Conservation (phyloP, 345 rosid species). For the Salix exigua region DNA sequence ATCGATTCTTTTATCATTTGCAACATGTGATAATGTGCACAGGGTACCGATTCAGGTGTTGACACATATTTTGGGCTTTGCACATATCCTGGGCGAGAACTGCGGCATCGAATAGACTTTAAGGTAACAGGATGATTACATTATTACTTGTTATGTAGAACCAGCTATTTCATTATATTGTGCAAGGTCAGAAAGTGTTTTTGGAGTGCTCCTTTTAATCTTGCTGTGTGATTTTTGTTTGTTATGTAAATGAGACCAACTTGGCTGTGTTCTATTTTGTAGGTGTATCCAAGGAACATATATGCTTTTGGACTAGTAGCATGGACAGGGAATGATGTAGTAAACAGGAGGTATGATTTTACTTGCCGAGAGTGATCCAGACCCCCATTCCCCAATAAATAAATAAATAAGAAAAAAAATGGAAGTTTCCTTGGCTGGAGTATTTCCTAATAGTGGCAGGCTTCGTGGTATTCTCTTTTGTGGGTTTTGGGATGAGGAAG, state of each 20-base stretch:
- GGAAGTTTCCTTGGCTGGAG: neutral
- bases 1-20: neutral
- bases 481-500: no score
- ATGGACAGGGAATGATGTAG: slow-evolving; percentile 94
- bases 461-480: no score
- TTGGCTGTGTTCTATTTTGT: slow-evolving; percentile 7
- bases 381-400: neutral
- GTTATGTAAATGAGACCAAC: neutral
- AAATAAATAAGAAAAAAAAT: neutral
- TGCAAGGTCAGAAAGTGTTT: neutral
- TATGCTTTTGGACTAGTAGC: slow-evolving; percentile 87
- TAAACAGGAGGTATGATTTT: slow-evolving; percentile 71
- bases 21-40: slow-evolving; percentile 10
- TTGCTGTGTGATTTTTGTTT: neutral
- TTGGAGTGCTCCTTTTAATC: neutral
- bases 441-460: no score
- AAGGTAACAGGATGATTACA: slow-evolving; percentile 48
- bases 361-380: neutral
- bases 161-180: neutral
- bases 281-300: slow-evolving; percentile 91
- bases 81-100: slow-evolving; percentile 79
- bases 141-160: neutral
- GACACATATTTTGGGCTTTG: slow-evolving; percentile 91
- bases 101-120: slow-evolving; percentile 77
- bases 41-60: slow-evolving; percentile 89